A percentile compares a stretch with the other conserved stretches of the same genome.
Evolutionary conservation across 2,329 filamentous ascomycete genomes (phyloP).

Genomic region (Xylaria sp.): DNA sequence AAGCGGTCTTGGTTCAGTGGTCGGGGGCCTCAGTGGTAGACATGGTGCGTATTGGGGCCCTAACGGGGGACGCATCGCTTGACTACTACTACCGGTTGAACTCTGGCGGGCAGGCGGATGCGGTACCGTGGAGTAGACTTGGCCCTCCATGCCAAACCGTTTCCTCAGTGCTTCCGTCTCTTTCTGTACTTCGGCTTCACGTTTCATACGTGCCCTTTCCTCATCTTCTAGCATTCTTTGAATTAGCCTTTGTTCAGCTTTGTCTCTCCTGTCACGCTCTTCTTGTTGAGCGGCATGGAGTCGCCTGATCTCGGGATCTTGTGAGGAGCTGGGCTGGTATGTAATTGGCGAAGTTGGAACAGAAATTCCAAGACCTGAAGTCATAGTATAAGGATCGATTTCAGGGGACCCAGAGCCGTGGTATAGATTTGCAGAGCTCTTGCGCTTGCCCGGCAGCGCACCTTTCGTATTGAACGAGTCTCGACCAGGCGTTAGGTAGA

Average conservation of each 20-base stretch:
- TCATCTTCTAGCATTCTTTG: conserved; percentile 63
- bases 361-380: conserved; percentile 41
- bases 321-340: conserved; percentile 26
- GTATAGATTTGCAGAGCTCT: conserved; percentile 40
- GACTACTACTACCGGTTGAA: conserved; percentile 10
- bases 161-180: conserved; percentile 77
- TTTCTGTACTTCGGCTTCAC: conserved; percentile 59
- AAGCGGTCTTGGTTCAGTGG: conserved; percentile 38
- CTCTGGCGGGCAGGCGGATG: conserved; percentile 34
- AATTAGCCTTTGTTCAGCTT: conserved; percentile 51
- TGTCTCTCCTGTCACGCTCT: conserved; percentile 52
- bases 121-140: conserved; percentile 33
- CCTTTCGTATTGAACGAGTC: conserved; percentile 74
- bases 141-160: conserved; percentile 58
- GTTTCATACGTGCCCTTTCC: conserved; percentile 52
- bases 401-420: conserved; percentile 25
- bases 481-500: conserved; percentile 58
- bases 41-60: conserved; percentile 28
- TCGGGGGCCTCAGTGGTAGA: conserved; percentile 43
- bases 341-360: conserved; percentile 32
- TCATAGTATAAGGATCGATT: conserved; percentile 33
- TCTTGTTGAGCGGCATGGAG: conserved; percentile 54
- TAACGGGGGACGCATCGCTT: conserved; percentile 18
- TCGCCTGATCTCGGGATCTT: conserved; percentile 65
- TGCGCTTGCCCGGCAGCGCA: conserved; percentile 33